Evolutionary conservation across 2,329 filamentous ascomycete species (phyloP), one percentile per base, ranked within the genome.

Genomic region (Westerdykella sp.): DNA sequence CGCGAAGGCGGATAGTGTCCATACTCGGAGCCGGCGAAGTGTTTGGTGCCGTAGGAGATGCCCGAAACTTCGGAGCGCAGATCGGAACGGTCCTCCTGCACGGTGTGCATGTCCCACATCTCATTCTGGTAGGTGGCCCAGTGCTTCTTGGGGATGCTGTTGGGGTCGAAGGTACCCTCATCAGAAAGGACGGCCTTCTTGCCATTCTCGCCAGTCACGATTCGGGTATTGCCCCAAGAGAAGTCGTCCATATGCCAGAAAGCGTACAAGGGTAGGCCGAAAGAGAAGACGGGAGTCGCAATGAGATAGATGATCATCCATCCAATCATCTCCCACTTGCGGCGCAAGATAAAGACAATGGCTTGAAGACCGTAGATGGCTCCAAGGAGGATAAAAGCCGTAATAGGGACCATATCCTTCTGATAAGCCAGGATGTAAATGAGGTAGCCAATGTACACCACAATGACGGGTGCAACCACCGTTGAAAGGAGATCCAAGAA

Each of bases 231-330:
- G 70, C 93, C 93, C 93, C 93, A 98, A 59, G 85, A 87, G 79
- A 98, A 98, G 71, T 98, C 93, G 68, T 98, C 93, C 93, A 97
- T 97, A 72, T 96, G 80, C 93, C 93, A 98, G 79, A 98, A 98
- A 39, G 91, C 78, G 68, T 97, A 97, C 22, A 98, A 73, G 1
- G 93, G 93, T 36, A 98, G 77, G 45, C 79, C 89, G 50, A 95
- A 88, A 35, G 87, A 84, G 76, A 95, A 98, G 51, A 98, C 80
- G 1, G 91, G 91, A 48, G 95, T 85, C 42, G 93, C 91, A 23
- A 93, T 50, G 46, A 98, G 79, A 69, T 98, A 98, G 50, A 98
- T 81, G 55, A 98, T 76, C 89, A 98, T 96, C 93, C 93, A 98
- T 30, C 91, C 93, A 55, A 98, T 85, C 91, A 97, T 97, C 67